phyloP scores from a whole-genome alignment of 1,139 yeast species.

The Wickerhamiella infanticola region DNA sequence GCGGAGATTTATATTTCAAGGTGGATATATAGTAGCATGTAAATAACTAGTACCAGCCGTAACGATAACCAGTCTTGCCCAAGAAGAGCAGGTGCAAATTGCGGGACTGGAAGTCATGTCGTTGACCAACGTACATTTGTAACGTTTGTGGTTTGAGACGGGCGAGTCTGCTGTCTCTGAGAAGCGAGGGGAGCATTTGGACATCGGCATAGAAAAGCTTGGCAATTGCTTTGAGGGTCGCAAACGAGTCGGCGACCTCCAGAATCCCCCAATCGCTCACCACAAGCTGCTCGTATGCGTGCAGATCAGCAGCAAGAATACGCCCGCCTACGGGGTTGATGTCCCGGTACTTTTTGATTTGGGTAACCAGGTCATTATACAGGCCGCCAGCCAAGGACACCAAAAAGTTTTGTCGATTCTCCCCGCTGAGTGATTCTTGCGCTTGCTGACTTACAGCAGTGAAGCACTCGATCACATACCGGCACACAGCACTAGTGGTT shows the following conservation, averaged over 20 bases:
- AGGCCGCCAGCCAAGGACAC: conserved; percentile 46
- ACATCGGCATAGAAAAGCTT: conserved; percentile 65
- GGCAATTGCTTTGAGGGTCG: conserved; percentile 64
- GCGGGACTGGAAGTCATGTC: conserved; percentile 43
- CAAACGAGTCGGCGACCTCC: conserved; percentile 53
- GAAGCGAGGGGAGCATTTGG: conserved; percentile 56
- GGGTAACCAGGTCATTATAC: conserved; percentile 47
- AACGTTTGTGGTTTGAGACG: conserved; percentile 51
- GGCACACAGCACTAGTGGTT: conserved; percentile 34
- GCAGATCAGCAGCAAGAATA: conserved; percentile 65
- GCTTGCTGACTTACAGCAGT: conserved; percentile 24
- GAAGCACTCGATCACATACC: conserved; percentile 42
- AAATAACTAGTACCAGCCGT: neutral
- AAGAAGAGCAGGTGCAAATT: conserved; percentile 10
- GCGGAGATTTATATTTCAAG: neutral
- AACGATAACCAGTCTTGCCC: conserved; percentile 1
- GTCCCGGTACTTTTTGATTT: conserved; percentile 50
- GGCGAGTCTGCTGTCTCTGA: conserved; percentile 69
- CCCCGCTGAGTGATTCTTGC: conserved; percentile 31
- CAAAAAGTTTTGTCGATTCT: conserved; percentile 39
- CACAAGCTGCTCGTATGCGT: conserved; percentile 57
- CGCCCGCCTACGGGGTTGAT: conserved; percentile 76
- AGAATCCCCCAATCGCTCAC: conserved; percentile 46
- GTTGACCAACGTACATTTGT: conserved; percentile 51
- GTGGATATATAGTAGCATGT: neutral